Conservation (phyloP, 768 basidiomycete genomes). For the Suillus discolor region DNA sequence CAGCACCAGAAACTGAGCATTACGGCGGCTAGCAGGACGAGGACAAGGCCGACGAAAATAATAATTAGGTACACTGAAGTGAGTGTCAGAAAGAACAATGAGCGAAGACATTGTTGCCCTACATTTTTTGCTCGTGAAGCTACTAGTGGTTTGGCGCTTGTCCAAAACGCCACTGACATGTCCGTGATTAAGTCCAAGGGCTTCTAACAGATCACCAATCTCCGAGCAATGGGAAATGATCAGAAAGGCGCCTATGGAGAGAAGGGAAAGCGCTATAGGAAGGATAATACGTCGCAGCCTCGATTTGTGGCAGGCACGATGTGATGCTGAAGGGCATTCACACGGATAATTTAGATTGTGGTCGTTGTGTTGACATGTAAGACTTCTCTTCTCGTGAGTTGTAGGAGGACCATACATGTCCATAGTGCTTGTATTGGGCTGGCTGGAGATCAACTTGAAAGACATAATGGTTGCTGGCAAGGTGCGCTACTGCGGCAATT, state of each 20-base stretch:
- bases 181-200: conserved; percentile 28
- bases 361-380: conserved; percentile 26
- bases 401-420: conserved; percentile 9
- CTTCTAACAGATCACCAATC: conserved; percentile 25
- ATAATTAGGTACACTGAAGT: conserved; percentile 61
- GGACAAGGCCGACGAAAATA: conserved; percentile 61
- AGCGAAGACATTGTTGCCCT: conserved; percentile 16
- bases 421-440: conserved; percentile 31
- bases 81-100: background rate
- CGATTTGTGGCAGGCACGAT: conserved; percentile 35
- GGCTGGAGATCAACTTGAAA: conserved; percentile 29
- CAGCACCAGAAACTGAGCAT: conserved; percentile 72
- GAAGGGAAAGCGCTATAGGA: conserved; percentile 34
- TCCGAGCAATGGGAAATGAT: conserved; percentile 33
- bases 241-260: conserved; percentile 33
- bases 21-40: conserved; percentile 55
- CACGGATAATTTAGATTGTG: conserved; percentile 20
- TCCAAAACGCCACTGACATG: conserved; percentile 23
- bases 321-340: conserved; percentile 24
- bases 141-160: conserved; percentile 27
- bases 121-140: conserved; percentile 48
- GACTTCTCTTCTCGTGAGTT: conserved; percentile 19
- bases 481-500: background rate
- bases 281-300: conserved; percentile 37
- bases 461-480: conserved; percentile 20